Evolutionary conservation across 768 basidiomycete species (phyloP).

Genomic region (Calocybe indica): DNA sequence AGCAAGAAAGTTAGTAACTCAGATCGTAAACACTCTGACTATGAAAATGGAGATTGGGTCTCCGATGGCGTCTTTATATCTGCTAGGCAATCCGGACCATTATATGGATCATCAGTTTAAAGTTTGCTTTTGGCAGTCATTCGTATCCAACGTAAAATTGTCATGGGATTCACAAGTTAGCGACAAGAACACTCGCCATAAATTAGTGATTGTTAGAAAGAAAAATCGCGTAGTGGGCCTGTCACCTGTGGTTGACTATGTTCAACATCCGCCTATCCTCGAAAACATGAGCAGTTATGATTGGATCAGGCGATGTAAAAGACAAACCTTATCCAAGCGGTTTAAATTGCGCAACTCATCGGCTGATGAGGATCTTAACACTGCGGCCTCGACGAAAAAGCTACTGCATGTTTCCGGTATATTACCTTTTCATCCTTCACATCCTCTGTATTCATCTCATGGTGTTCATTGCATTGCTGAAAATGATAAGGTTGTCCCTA

Average conservation of each 20-base stretch:
- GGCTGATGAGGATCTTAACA: neutral
- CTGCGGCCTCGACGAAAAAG: neutral
- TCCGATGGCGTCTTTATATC: conserved; percentile 29
- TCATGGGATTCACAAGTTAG: conserved; percentile 9
- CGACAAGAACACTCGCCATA: conserved; percentile 8
- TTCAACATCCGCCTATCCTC: conserved; percentile 14
- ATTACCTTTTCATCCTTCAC: neutral
- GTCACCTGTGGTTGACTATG: conserved; percentile 27
- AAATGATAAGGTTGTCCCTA: neutral
- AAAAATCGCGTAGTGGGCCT: conserved; percentile 13
- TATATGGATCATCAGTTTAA: conserved; percentile 30
- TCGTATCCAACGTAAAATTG: conserved; percentile 16
- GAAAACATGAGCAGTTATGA: conserved; percentile 18
- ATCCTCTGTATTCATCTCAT: conserved; percentile 1
- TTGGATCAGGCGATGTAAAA: conserved; percentile 15
- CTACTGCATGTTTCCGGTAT: neutral
- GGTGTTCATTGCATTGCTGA: neutral
- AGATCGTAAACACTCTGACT: conserved; percentile 30
- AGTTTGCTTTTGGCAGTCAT: conserved; percentile 25
- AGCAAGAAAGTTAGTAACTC: conserved; percentile 20
- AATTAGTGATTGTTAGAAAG: conserved; percentile 12
- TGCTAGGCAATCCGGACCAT: conserved; percentile 29
- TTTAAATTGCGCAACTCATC: neutral
- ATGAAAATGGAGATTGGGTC: conserved; percentile 29
- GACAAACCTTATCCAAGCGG: conserved; percentile 2